Percentiles rank a stretch among this genome's conserved stretches.
Conservation (phyloP, 1,284 basidiomycete species). For the Dichomitus squalens region DNA sequence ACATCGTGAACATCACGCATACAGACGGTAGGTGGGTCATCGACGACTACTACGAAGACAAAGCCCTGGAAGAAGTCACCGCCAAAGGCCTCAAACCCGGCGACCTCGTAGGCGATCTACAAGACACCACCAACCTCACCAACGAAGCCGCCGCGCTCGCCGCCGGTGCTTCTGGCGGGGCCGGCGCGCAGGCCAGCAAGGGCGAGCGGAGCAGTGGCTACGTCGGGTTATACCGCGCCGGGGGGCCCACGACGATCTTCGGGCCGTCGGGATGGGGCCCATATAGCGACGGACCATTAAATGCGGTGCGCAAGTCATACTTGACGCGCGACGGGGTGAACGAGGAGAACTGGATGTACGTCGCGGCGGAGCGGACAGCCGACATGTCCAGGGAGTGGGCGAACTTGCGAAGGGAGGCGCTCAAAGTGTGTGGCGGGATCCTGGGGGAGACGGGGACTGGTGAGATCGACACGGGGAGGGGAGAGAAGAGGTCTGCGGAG, state of each 20-base stretch:
- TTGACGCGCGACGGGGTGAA: slow-evolving; percentile 73
- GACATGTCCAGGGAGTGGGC: slow-evolving; percentile 68
- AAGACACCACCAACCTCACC: slow-evolving; percentile 60
- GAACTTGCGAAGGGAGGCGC: slow-evolving; percentile 59
- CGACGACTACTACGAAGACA: slow-evolving; percentile 95
- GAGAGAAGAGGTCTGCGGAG: slow-evolving; percentile 28
- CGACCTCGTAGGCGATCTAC: slow-evolving; percentile 76
- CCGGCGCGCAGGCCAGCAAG: slow-evolving; percentile 40
- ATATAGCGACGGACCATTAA: slow-evolving; percentile 80
- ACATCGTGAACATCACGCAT: not conserved
- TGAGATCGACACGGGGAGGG: slow-evolving; percentile 19
- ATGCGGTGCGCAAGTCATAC: slow-evolving; percentile 74
- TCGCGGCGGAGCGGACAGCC: slow-evolving; percentile 66
- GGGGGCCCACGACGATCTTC: slow-evolving; percentile 87
- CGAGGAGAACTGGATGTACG: slow-evolving; percentile 89
- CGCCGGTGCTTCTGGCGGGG: slow-evolving; percentile 38
- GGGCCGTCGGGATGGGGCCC: slow-evolving; percentile 82
- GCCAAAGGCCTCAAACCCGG: slow-evolving; percentile 75
- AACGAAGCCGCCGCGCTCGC: slow-evolving; percentile 48
- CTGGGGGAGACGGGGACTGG: slow-evolving; percentile 26
- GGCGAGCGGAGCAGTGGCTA: slow-evolving; percentile 41
- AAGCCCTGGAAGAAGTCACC: slow-evolving; percentile 70
- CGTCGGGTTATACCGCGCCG: slow-evolving; percentile 74
- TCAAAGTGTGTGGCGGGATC: slow-evolving; percentile 49
- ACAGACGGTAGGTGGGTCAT: slow-evolving; percentile 87